Conservation (phyloP, 2,329 filamentous ascomycete genomes). For the Aspergillus flavus region DNA sequence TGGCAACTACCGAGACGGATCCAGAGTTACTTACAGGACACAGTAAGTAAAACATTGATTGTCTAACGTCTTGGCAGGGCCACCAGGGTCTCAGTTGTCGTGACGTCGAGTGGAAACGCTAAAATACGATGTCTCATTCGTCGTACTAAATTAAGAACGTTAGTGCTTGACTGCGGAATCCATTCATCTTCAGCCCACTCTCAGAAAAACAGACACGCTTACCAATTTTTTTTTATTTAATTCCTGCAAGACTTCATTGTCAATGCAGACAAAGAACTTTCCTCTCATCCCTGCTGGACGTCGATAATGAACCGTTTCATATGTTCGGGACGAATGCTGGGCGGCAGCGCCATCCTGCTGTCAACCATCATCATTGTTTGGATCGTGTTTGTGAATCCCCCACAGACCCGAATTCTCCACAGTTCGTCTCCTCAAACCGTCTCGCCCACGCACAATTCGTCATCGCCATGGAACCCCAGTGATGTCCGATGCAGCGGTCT, state of each 20-base stretch:
- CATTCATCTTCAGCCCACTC: background rate
- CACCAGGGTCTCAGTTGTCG: background rate
- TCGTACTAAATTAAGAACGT: slow-evolving; percentile 4
- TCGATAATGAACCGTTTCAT: slow-evolving; percentile 1
- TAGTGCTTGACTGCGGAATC: background rate
- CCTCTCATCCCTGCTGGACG: background rate
- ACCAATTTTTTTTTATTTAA: background rate
- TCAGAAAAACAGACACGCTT: background rate
- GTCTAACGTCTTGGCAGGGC: slow-evolving; percentile 3
- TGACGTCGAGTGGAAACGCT: slow-evolving; percentile 1
- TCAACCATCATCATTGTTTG: background rate
- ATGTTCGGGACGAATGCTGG: background rate
- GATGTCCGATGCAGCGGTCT: slow-evolving; percentile 43
- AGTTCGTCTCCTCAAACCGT: background rate
- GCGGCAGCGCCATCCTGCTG: background rate
- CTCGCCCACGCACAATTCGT: background rate
- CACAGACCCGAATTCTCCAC: slow-evolving; percentile 5
- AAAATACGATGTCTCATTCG: slow-evolving; percentile 4
- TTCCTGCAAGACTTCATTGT: background rate
- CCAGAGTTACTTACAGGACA: background rate
- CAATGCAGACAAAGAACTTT: background rate
- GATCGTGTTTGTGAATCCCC: slow-evolving; percentile 4
- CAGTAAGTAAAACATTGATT: background rate
- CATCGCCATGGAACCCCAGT: background rate
- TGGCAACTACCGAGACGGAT: background rate